phyloP scores from a whole-genome alignment of 2,329 filamentous ascomycete species.

The Colletotrichum navitas region DNA sequence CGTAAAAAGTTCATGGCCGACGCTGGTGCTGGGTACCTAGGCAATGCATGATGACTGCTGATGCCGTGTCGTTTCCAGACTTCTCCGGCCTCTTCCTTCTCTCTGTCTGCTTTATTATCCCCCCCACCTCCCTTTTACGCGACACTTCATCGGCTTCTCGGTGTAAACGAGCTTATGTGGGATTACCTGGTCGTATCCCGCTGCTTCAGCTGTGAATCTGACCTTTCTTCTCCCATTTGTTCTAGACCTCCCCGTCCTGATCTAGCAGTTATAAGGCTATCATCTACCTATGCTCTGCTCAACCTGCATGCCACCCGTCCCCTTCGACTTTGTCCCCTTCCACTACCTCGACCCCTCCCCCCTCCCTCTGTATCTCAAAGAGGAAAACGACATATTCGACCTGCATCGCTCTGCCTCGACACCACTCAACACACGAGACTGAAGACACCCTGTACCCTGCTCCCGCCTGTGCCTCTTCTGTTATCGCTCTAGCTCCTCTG shows the following conservation, averaged over 20 bases:
- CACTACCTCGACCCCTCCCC: slow-evolving; percentile 29
- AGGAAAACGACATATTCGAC: slow-evolving; percentile 38
- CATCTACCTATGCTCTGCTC: slow-evolving; percentile 23
- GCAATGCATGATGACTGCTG: background rate
- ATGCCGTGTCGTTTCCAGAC: slow-evolving; percentile 13
- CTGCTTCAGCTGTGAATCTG: background rate
- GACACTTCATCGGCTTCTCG: slow-evolving; percentile 1
- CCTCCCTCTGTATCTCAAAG: slow-evolving; percentile 33
- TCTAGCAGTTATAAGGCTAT: slow-evolving; percentile 39
- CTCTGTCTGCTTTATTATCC: background rate
- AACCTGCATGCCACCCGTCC: slow-evolving; percentile 32
- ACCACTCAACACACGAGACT: slow-evolving; percentile 9
- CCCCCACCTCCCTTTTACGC: background rate
- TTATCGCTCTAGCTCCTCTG: slow-evolving; percentile 15
- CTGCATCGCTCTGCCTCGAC: slow-evolving; percentile 32
- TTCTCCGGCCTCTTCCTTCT: slow-evolving; percentile 11
- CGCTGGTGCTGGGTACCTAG: background rate
- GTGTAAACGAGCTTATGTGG: slow-evolving; percentile 1
- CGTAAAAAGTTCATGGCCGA: slow-evolving; percentile 17
- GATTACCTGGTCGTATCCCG: background rate
- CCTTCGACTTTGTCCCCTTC: slow-evolving; percentile 22
- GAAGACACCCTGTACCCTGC: slow-evolving; percentile 12
- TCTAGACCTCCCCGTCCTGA: slow-evolving; percentile 28
- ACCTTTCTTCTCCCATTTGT: background rate
- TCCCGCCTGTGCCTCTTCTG: slow-evolving; percentile 16